Evolutionary conservation across 495 filamentous ascomycete species (phyloP), one percentile per base, ranked within the genome.

Genomic region (Trichoderma orchidacearum): DNA sequence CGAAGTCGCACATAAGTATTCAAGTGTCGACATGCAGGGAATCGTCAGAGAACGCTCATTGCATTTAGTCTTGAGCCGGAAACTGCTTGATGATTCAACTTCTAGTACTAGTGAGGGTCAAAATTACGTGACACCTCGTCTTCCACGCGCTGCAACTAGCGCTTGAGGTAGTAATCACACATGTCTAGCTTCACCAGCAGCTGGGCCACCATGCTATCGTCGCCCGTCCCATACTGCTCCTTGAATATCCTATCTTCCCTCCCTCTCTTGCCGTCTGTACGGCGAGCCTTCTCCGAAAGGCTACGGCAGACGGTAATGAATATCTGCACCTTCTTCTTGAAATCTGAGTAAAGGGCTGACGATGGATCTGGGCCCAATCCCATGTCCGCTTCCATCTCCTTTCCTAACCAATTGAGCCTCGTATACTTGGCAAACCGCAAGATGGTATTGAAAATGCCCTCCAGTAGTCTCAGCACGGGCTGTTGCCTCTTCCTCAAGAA

Each of bases 361-460:
- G 45, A 70, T 7, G 66, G 69, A 34, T 74, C 66, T 3, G 36
- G 4, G n/a, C 23, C 36, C 23, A 18, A n/a, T n/a, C 36, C n/a
- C 11, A 9, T 45, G 30, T 67, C 64, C 28, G 73, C 62, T 17
- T 63, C 60, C 12, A 65, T 69, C 31, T 36, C 21, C 59, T 61
- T 8, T 54, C 62, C n/a, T 31, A 54, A 3, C 55, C 64, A n/a
- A 34, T 63, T 60, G 5, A 60, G 36, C 13, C 64, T 61, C 11
- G 62, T 27, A 23, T 60, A 28, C 59, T 70, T 70, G 3, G 76
- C 76, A 64, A 95, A 95, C 12, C 74, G 68, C 13, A 97, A 70
- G 28, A 96, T 81, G 0, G 81, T 64, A 5, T 71, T 73, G 58
- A 94, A 91, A 4, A 90, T 87, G 12, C 86, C 83, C 54, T 95